Conservation (phyloP, 805 yeast species). For the Candida mattraensis region DNA sequence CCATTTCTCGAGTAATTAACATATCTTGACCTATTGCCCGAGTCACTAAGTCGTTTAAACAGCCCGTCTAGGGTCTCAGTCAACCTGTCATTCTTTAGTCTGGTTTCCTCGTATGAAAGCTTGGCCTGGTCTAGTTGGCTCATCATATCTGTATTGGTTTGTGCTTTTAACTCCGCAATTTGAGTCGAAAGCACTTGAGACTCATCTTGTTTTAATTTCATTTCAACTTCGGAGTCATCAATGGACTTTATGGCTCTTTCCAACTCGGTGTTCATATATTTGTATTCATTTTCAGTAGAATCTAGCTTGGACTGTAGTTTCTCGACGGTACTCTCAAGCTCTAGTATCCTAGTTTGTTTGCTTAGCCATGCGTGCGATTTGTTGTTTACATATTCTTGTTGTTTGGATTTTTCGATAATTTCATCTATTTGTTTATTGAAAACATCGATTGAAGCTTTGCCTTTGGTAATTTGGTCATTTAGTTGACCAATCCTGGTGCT, state of each 20-base stretch:
- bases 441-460: constrained; percentile 21
- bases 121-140: constrained; percentile 12
- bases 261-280: constrained; percentile 62
- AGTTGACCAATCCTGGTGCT: constrained; percentile 21
- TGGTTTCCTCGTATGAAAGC: constrained; percentile 8
- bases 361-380: constrained; percentile 26
- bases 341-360: constrained; percentile 44
- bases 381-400: constrained; percentile 18
- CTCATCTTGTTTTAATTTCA: constrained; percentile 18
- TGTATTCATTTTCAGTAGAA: constrained; percentile 55
- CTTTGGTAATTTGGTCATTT: constrained; percentile 14
- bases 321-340: constrained; percentile 46
- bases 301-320: constrained; percentile 44
- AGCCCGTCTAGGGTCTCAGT: constrained; percentile 15
- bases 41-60: constrained; percentile 21
- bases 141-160: constrained; percentile 3
- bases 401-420: constrained; percentile 24
- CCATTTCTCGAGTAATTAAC: constrained; percentile 28
- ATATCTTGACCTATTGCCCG: constrained; percentile 24
- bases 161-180: constrained; percentile 8
- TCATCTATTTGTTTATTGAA: constrained; percentile 31
- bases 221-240: constrained; percentile 40
- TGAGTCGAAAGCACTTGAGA: constrained; percentile 5
- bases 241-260: constrained; percentile 51
- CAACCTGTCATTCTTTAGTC: constrained; percentile 13